Evolutionary conservation across 257 asterid genomes (phyloP).

Genomic region (Orobanche coerulescens): DNA sequence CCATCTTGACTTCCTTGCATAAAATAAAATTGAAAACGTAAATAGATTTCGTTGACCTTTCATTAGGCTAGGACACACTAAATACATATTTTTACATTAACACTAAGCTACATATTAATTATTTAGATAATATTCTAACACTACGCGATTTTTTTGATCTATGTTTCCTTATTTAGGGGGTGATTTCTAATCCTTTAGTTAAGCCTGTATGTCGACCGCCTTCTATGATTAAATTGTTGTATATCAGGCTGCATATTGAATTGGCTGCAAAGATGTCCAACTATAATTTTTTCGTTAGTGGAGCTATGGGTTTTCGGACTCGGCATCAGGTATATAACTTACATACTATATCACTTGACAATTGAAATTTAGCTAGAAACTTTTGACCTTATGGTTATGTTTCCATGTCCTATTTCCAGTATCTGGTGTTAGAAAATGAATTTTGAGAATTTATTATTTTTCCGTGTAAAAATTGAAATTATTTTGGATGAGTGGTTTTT

Average conservation of each 20-base stretch:
- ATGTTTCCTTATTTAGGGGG: background rate
- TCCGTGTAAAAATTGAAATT: too few relatives aligned
- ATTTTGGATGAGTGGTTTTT: too few relatives aligned
- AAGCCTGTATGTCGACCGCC: slow-evolving; percentile 13
- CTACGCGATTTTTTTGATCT: slow-evolving; percentile 7
- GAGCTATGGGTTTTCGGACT: slow-evolving; percentile 86
- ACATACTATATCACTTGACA: background rate
- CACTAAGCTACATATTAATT: background rate
- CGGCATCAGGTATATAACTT: slow-evolving; percentile 62
- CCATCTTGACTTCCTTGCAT: background rate
- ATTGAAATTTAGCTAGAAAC: slow-evolving; percentile 16
- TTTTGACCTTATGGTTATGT: too few relatives aligned
- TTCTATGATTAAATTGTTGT: slow-evolving; percentile 17
- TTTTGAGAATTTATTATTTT: too few relatives aligned
- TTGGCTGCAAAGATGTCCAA: slow-evolving; percentile 55
- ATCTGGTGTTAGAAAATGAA: too few relatives aligned
- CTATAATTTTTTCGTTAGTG: slow-evolving; percentile 53
- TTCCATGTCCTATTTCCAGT: too few relatives aligned
- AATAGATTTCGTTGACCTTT: too few relatives aligned
- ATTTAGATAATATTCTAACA: too few relatives aligned
- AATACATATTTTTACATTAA: background rate
- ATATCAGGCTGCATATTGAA: slow-evolving; percentile 60
- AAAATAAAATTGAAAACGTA: background rate
- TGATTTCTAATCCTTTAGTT: background rate
- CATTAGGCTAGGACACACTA: too few relatives aligned